Base-by-base conservation (phyloP, 2,329 filamentous ascomycete genomes). In the Lachnellula suecica region DNA sequence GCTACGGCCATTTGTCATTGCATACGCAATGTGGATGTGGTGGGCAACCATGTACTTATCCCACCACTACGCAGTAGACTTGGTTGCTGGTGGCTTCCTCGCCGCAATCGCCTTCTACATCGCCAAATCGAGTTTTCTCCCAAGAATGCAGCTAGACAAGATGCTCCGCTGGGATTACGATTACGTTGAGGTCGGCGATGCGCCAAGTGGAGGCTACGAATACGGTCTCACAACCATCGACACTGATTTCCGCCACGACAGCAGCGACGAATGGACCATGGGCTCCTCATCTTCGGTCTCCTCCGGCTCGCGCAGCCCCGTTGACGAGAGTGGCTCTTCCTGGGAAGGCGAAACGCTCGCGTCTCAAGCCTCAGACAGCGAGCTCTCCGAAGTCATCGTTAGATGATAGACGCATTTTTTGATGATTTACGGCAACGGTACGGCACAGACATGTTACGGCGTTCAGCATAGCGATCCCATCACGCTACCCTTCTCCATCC, bases 41-140 rank as follows among this genome's bases (percentile, higher is more conserved):
- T 97, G 93, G 91, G 89, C 92, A 11, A 97, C 93, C 62, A 96
- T 97, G 91, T 97, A 97, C 68, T 82, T 97, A 47, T 95, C 90
- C 66, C 93, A 97, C 72, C 93, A 97, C 74, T 97, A 97, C 69
- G 93, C 92, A 27, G 88, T 97, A 37, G 93, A 97, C 70, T 78
- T 97, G 46, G 90, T 97, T 23, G 90, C 83, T 31, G 93, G 93
- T 61, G 91, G 87, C 68, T 77, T 96, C 54, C 77, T 91, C 54
- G 88, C 91, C 22, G 86, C 86, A 11, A 76, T 88, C 46, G 84
- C 88, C 53, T 97, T 90, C 77, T 96, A 93, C 73, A 83, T 91
- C 56, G 83, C 88, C 51, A 89, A 89, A 67, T 82, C 86, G 38
- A 84, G 85, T 53, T 96, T 90, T 75, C 73, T 97, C 40, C 92